These are phyloP conservation scores for Anisodus tanguticus DNA, from an alignment of 257 asterid species.

Conservation along the genomic window DNA sequence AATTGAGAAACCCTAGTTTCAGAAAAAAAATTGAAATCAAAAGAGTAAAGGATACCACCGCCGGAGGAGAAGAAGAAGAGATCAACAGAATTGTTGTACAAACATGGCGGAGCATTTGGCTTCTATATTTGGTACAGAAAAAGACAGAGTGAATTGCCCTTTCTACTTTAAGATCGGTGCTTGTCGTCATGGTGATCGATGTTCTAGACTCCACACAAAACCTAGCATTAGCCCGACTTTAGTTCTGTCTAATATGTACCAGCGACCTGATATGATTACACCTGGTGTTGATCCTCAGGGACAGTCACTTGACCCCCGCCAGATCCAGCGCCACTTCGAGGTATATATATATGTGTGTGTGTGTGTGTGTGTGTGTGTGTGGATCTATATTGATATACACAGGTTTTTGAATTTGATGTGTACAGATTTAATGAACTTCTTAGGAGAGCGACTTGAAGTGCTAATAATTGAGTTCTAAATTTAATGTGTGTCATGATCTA, in stretches of 20 bases:
- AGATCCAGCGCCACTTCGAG: constrained; percentile 79
- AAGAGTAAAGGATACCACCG: not conserved
- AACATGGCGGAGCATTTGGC: constrained; percentile 71
- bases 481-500: too few relatives aligned
- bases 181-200: constrained; percentile 85
- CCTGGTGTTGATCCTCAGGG: constrained; percentile 90
- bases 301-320: constrained; percentile 72
- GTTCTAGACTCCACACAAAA: constrained; percentile 80
- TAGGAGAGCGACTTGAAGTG: too few relatives aligned
- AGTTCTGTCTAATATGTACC: constrained; percentile 77
- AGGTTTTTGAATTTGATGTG: not conserved
- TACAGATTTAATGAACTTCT: too few relatives aligned
- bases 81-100: too few relatives aligned
- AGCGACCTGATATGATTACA: constrained; percentile 88
- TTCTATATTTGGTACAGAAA: constrained; percentile 70
- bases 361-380: too few relatives aligned
- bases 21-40: not conserved
- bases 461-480: too few relatives aligned
- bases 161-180: constrained; percentile 93
- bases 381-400: too few relatives aligned
- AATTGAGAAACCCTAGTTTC: constrained; percentile 23
- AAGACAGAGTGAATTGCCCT: constrained; percentile 82
- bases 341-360: constrained; percentile 27
- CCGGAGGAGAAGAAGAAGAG: constrained; percentile 12
- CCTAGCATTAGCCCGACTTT: constrained; percentile 88